Base-by-base conservation (phyloP, 495 filamentous ascomycete genomes). In the Margaritispora aquatica region DNA sequence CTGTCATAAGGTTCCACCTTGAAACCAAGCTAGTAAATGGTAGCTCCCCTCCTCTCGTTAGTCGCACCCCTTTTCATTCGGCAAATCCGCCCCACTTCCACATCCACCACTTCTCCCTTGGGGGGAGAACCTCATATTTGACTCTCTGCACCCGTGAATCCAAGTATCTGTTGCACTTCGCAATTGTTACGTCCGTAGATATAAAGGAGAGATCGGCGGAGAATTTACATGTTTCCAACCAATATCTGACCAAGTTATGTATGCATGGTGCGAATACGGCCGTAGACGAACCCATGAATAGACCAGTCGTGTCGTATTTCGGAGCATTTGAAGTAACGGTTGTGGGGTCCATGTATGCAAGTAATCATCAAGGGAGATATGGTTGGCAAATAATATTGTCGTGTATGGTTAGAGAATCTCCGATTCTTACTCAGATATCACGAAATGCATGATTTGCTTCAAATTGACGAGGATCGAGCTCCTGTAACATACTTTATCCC, bases 101-200 rank as follows among this genome's bases (percentile, higher is more conserved):
- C 8, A n/a, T n/a, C 17, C 38, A 50, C 24, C 5, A 26, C 19
- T 5, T 8, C n/a, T 24, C 24, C 5, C 2, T 10, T 2, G 20
- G 21, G 10, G n/a, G 24, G 20, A 50, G 9, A 17, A 50, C 24
- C 4, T n/a, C n/a, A n/a, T n/a, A n/a, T n/a, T n/a, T n/a, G n/a
- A n/a, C n/a, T n/a, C n/a, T n/a, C n/a, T n/a, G n/a, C n/a, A n/a
- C n/a, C n/a, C 47, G 8, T 23, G 47, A n/a, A 4, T 3, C 26
- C 26, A n/a, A 23, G n/a, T 23, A 3, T 54, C 21, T 54, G 52
- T 54, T 54, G 52, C 52, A 54, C 26, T 17, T 36, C 52, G 52
- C 52, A 54, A 41, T 36, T 21, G 4, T 36, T 38, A 36, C 52
- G 52, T 31, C 26, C 52, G 52, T 54, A 54, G 27, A 13, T 5